Conservation (phyloP, 768 basidiomycete genomes). For the Xerocomellus intermedius region DNA sequence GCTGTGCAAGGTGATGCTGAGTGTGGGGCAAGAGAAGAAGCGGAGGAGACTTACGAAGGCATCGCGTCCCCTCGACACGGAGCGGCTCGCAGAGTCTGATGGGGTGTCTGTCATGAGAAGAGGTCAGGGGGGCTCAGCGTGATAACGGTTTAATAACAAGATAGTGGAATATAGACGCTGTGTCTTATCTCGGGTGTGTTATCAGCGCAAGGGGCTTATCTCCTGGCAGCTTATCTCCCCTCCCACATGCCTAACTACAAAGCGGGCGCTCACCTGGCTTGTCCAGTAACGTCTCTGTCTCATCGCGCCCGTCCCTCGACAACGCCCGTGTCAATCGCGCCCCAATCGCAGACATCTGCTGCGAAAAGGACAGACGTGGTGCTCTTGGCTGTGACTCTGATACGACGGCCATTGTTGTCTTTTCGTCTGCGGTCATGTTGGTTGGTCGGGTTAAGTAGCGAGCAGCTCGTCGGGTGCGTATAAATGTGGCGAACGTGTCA, state of each 20-base stretch:
- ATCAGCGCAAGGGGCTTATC: conserved; percentile 21
- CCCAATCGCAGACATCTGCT: conserved; percentile 21
- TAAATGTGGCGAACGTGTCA: conserved; percentile 13
- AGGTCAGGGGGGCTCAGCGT: neutral
- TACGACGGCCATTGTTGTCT: conserved; percentile 3
- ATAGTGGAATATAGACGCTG: neutral
- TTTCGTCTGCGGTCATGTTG: neutral
- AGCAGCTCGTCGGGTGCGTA: neutral
- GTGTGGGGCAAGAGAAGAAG: neutral
- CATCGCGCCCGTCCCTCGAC: conserved; percentile 7
- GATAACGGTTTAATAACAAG: neutral
- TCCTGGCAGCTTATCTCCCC: conserved; percentile 16
- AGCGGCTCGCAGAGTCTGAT: conserved; percentile 37
- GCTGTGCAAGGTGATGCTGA: conserved; percentile 26
- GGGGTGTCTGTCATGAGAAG: conserved; percentile 26
- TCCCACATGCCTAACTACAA: conserved; percentile 1
- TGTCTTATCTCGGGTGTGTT: conserved; percentile 18
- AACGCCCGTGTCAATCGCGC: conserved; percentile 15
- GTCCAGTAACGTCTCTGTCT: conserved; percentile 11
- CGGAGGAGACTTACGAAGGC: conserved; percentile 44
- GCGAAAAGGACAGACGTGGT: conserved; percentile 11
- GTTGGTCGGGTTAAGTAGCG: conserved; percentile 11
- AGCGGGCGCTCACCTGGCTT: conserved; percentile 11
- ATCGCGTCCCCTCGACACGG: conserved; percentile 58
- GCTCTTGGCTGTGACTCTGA: neutral